phyloP scores from a whole-genome alignment of 2,329 filamentous ascomycete genomes.

The Akanthomyces dipterigenus region DNA sequence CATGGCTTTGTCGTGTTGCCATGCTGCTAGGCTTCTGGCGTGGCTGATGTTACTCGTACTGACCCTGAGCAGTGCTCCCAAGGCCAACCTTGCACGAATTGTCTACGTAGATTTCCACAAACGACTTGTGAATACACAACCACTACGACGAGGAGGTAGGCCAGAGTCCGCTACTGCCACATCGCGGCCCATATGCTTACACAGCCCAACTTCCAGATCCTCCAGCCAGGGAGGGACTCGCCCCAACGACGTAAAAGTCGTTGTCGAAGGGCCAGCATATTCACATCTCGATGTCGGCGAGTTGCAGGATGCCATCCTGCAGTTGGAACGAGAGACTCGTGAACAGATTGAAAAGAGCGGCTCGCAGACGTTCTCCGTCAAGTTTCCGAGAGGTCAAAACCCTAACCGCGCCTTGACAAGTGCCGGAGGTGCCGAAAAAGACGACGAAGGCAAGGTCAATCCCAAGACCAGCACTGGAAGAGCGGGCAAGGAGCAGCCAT shows the following conservation, averaged over 20 bases:
- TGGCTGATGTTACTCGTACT: background rate
- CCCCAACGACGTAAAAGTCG: conserved; percentile 9
- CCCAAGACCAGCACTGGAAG: background rate
- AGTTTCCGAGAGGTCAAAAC: conserved; percentile 2
- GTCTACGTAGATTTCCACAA: conserved; percentile 44
- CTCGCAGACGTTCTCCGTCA: background rate
- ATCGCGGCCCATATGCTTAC: background rate
- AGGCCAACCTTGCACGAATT: conserved; percentile 47
- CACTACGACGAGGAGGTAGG: conserved; percentile 20
- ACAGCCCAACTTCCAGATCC: background rate
- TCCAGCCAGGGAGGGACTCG: conserved; percentile 2
- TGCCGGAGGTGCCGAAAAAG: background rate
- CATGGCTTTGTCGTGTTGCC: background rate
- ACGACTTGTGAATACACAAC: conserved; percentile 41
- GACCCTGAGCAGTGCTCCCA: conserved; percentile 40
- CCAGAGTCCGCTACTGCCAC: background rate
- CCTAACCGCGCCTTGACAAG: background rate
- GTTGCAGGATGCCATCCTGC: conserved; percentile 28
- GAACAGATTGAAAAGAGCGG: background rate
- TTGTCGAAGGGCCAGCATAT: conserved; percentile 20
- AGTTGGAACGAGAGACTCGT: conserved; percentile 21
- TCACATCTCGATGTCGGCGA: conserved; percentile 30
- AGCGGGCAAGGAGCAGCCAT: conserved; percentile 5
- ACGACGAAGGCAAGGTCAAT: background rate
- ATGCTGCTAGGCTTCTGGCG: too few relatives aligned